These are phyloP conservation scores for Ceratobasidium sp. DNA, from an alignment of 1,284 basidiomycete genomes.

Conservation along the genomic window DNA sequence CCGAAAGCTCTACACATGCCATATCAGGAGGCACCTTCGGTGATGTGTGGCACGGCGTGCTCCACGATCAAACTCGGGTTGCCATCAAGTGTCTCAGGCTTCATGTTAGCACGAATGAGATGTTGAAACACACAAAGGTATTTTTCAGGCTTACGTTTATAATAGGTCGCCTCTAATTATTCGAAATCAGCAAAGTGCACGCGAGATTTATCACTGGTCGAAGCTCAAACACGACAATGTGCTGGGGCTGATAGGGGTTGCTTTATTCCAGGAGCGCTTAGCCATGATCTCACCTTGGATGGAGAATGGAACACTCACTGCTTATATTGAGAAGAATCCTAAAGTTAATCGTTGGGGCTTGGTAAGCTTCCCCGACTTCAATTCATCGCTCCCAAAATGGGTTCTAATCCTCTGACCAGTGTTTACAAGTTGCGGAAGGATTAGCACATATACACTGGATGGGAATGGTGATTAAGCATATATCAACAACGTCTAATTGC, in stretches of 20 bases:
- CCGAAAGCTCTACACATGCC: not conserved
- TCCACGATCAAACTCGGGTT: not conserved
- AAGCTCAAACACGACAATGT: slow-evolving; percentile 17
- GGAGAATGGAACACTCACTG: slow-evolving; percentile 9
- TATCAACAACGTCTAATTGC: not conserved
- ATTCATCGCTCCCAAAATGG: too few relatives aligned
- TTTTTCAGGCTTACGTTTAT: too few relatives aligned
- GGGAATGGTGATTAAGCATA: not conserved
- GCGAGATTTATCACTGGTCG: slow-evolving; percentile 35
- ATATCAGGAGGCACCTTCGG: not conserved
- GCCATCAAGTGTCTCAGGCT: slow-evolving; percentile 12
- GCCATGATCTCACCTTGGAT: slow-evolving; percentile 33
- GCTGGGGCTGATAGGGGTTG: slow-evolving; percentile 5
- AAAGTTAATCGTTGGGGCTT: not conserved
- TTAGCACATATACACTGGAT: not conserved
- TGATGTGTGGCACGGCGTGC: slow-evolving; percentile 4
- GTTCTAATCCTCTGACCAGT: too few relatives aligned
- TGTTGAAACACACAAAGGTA: not conserved
- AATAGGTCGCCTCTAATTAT: too few relatives aligned
- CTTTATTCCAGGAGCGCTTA: slow-evolving; percentile 7
- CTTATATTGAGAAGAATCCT: not conserved
- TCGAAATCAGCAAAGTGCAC: not conserved
- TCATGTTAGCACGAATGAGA: not conserved
- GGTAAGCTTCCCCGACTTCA: too few relatives aligned
- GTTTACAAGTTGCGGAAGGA: not conserved